A percentile compares a stretch with the other conserved stretches of the same genome.
phyloP scores from a whole-genome alignment of 116 monocot genomes.

The Zostera marina region DNA sequence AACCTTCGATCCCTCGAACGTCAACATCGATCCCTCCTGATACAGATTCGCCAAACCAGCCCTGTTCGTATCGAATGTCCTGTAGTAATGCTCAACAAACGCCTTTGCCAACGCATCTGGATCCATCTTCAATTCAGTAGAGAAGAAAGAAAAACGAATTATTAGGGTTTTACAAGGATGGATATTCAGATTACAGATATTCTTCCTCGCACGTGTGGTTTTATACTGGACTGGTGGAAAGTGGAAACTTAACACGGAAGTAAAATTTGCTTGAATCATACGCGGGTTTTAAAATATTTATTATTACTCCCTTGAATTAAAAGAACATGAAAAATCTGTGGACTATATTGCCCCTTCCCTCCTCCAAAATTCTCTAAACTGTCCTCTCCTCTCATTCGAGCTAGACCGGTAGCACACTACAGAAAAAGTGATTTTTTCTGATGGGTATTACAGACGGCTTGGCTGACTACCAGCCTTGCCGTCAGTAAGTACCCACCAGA shows the following conservation, averaged over 20 bases:
- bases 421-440: too few species aligned
- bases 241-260: too few species aligned
- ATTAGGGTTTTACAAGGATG: neutral
- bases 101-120: constrained; percentile 43
- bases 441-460: too few species aligned
- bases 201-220: neutral
- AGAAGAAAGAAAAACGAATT: neutral
- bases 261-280: constrained; percentile 3
- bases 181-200: neutral
- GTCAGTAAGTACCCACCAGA: too few species aligned
- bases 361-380: too few species aligned
- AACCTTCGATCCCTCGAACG: constrained; percentile 47
- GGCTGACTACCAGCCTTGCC: too few species aligned
- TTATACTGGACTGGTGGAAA: too few species aligned
- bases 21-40: constrained; percentile 48
- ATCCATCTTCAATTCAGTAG: constrained; percentile 17
- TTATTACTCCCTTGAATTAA: too few species aligned
- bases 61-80: constrained; percentile 45
- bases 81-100: constrained; percentile 61
- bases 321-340: too few species aligned
- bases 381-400: too few species aligned
- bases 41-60: constrained; percentile 30
- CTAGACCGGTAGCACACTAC: too few species aligned
- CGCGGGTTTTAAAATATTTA: neutral
- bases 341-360: too few species aligned